Evolutionary conservation across 306 rosid species (phyloP).

Genomic region (Malus orientalis): DNA sequence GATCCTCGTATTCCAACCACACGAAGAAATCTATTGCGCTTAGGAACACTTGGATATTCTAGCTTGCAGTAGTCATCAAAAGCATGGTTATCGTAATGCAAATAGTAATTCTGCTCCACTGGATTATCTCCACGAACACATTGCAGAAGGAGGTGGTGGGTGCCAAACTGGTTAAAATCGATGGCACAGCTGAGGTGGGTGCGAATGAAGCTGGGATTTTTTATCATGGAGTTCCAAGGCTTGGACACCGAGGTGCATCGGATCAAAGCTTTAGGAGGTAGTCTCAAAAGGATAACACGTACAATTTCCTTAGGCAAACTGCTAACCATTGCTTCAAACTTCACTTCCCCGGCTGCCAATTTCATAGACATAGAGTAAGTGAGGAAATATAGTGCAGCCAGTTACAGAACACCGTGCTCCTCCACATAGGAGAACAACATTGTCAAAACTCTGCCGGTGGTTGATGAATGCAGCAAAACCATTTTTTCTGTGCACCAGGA

Average conservation of each 20-base stretch:
- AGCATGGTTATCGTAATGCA: not conserved
- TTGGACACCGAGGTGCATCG: not conserved
- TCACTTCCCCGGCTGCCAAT: too few species aligned
- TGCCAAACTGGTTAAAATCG: not conserved
- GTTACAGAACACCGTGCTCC: too few species aligned
- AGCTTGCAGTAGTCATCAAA: not conserved
- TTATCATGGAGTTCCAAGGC: not conserved
- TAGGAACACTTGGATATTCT: not conserved
- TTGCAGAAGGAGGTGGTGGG: not conserved
- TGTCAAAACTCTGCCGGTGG: too few species aligned
- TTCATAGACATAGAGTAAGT: not conserved
- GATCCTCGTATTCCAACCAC: not conserved
- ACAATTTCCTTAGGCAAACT: not conserved
- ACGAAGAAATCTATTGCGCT: not conserved
- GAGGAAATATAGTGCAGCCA: not conserved
- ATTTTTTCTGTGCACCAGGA: too few species aligned
- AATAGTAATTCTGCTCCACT: not conserved
- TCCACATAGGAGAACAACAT: too few species aligned
- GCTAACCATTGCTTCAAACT: not conserved
- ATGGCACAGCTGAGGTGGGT: not conserved
- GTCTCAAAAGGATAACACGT: not conserved
- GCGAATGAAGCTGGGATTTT: not conserved
- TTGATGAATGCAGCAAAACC: too few species aligned
- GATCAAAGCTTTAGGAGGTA: not conserved
- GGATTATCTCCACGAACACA: not conserved